Evolutionary conservation across 768 basidiomycete species (phyloP).

Genomic region (Gloeophyllum trabeum): DNA sequence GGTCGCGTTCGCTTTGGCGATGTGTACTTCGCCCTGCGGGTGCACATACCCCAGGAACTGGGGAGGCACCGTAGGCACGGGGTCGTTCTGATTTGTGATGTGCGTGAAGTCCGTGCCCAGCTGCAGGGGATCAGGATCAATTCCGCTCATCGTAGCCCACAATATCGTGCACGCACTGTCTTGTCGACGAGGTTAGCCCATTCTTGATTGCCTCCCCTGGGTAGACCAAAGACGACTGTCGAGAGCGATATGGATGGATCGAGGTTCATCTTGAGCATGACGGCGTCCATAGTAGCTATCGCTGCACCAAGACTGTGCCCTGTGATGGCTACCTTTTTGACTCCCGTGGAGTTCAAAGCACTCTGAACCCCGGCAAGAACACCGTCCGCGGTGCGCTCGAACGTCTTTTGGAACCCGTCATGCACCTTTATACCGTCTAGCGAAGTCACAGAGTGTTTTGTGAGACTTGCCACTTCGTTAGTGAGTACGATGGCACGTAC

Average conservation of each 20-base stretch:
- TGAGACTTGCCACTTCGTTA: no score
- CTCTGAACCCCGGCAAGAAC: slow-evolving; percentile 19
- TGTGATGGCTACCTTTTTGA: slow-evolving; percentile 21
- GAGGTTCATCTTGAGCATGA: slow-evolving; percentile 13
- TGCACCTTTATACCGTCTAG: slow-evolving; percentile 24
- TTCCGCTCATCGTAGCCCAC: background rate
- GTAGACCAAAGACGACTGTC: slow-evolving; percentile 12
- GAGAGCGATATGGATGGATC: slow-evolving; percentile 6
- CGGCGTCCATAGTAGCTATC: slow-evolving; percentile 14
- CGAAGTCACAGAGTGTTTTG: no score
- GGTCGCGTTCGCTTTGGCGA: slow-evolving; percentile 22
- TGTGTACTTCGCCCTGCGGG: slow-evolving; percentile 22
- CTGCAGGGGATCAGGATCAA: background rate
- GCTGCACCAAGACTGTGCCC: slow-evolving; percentile 32
- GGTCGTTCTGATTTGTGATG: slow-evolving; percentile 9
- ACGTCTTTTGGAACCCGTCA: slow-evolving; percentile 27
- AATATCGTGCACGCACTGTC: background rate
- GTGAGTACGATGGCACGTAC: slow-evolving; percentile 9
- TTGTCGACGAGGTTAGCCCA: background rate
- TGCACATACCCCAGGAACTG: slow-evolving; percentile 9
- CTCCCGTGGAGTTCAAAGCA: slow-evolving; percentile 18
- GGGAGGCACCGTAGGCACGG: slow-evolving; percentile 11
- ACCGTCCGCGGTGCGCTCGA: slow-evolving; percentile 24
- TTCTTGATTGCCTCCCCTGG: slow-evolving; percentile 7
- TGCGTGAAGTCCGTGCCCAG: slow-evolving; percentile 2